Base-by-base conservation (phyloP, 2,329 filamentous ascomycete genomes). In the Claviceps humidiphila region DNA sequence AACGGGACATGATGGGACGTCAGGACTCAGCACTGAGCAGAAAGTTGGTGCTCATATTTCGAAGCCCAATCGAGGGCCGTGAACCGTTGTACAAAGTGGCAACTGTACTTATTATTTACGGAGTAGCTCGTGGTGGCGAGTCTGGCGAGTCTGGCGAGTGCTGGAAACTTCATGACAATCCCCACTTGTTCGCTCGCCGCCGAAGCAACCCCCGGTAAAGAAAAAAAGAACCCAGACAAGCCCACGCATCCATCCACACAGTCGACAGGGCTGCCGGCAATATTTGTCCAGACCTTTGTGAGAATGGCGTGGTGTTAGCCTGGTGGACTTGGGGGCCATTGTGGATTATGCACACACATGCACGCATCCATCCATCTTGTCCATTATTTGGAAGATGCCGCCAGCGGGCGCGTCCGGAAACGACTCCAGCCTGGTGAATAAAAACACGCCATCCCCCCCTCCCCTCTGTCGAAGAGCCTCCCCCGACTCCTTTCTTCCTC, bases 131-230 rank as follows among this genome's bases (percentile, higher is more conserved):
- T 34, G 30, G 30, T 34, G 30, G 30, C 30, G 17, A 20, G 1
- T 20, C 17, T 20, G 17, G 17, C 17, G 30, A 9, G 30, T 34
- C 17, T 20, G 17, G 17, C 17, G 30, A 9, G 30, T 34, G 9
- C 9, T 34, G 30, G 30, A 3, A 14, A 11, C 41, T 20, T 55
- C 53, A 45, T 49, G 16, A 49, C 48, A 47, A n/a, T 17, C 57
- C 54, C 56, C 57, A 56, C 57, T 40, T 55, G 56, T 55, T 56
- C 57, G 54, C 56, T 54, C 45, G 45, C 52, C 49, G 49, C 52
- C 30, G 30, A 49, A 47, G 46, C 51, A 53, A 39, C 26, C 47
- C 52, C 22, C 42, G 20, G 42, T 11, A 45, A 46, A 54, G 47
- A 54, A 47, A 22, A 51, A 47, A 53, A 54, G 14, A 56, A 40